phyloP scores from a whole-genome alignment of 495 filamentous ascomycete genomes.

The Tuber aestivum region DNA sequence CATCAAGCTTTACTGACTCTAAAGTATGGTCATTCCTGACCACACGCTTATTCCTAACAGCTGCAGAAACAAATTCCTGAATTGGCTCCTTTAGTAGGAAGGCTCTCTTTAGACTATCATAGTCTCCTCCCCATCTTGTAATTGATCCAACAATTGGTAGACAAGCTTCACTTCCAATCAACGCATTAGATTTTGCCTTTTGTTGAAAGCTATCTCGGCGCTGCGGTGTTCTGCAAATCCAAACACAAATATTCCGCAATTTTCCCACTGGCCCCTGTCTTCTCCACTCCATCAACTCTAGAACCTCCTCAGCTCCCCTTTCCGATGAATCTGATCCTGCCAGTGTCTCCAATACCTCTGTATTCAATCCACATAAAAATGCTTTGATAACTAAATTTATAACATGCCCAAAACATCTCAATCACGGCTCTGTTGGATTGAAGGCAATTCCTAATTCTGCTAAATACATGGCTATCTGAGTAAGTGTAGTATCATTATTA shows the following conservation, averaged over 20 bases:
- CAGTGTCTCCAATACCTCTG: not conserved
- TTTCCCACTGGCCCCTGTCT: constrained; percentile 19
- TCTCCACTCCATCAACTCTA: constrained; percentile 17
- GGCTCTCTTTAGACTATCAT: constrained; percentile 14
- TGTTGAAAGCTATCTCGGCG: constrained; percentile 11
- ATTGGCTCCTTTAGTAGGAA: constrained; percentile 16
- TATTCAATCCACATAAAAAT: constrained; percentile 8
- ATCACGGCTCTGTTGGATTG: too few species aligned
- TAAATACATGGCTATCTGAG: too few species aligned
- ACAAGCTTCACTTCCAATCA: not conserved
- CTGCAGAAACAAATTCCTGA: constrained; percentile 15
- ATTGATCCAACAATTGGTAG: not conserved
- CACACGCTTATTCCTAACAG: constrained; percentile 1
- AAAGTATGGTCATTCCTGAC: not conserved
- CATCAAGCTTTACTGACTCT: not conserved
- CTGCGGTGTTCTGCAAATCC: constrained; percentile 15
- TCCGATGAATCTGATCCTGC: not conserved
- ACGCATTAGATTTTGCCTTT: constrained; percentile 1
- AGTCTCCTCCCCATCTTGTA: constrained; percentile 25
- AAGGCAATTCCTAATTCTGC: too few species aligned
- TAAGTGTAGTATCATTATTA: not conserved
- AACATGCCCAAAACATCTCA: too few species aligned
- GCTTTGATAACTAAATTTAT: too few species aligned
- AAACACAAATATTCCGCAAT: constrained; percentile 24
- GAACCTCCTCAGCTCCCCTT: not conserved